Percentiles rank a stretch among this genome's conserved stretches.
Evolutionary conservation across 768 basidiomycete genomes (phyloP).

Genomic region (Russula compacta): DNA sequence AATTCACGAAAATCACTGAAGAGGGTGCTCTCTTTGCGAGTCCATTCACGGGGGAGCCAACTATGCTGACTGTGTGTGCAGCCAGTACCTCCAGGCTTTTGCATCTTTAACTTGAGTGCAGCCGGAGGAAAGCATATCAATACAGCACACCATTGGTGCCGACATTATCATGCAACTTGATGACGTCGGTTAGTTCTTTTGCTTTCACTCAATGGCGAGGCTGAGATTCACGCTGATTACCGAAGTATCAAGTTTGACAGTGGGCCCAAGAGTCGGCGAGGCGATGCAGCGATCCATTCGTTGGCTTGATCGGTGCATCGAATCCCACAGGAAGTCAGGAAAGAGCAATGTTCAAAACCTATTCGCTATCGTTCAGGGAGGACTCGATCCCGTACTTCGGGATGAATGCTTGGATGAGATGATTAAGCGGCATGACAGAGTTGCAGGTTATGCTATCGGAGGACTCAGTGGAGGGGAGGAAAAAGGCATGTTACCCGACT

Average conservation of each 20-base stretch:
- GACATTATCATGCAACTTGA: slow-evolving; percentile 96
- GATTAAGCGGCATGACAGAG: slow-evolving; percentile 61
- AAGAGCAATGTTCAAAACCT: slow-evolving; percentile 64
- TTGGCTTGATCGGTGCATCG: slow-evolving; percentile 86
- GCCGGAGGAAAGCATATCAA: slow-evolving; percentile 88
- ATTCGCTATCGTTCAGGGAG: slow-evolving; percentile 90
- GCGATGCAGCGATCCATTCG: slow-evolving; percentile 83
- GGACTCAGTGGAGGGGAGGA: slow-evolving; percentile 88
- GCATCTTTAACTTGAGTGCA: slow-evolving; percentile 24
- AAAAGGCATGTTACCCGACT: slow-evolving; percentile 47
- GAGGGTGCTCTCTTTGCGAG: slow-evolving; percentile 80
- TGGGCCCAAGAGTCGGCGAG: slow-evolving; percentile 74
- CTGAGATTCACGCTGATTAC: slow-evolving; percentile 1
- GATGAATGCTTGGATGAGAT: slow-evolving; percentile 75
- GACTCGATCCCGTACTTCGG: slow-evolving; percentile 61
- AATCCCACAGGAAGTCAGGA: slow-evolving; percentile 60
- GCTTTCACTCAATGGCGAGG: not conserved
- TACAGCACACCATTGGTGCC: slow-evolving; percentile 84
- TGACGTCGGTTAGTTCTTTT: slow-evolving; percentile 61
- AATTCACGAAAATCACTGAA: slow-evolving; percentile 80
- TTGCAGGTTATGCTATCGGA: slow-evolving; percentile 88
- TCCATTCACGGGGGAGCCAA: slow-evolving; percentile 80
- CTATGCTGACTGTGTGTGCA: slow-evolving; percentile 65
- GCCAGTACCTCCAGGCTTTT: not conserved
- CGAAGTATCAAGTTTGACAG: slow-evolving; percentile 60